These are phyloP conservation scores for Glarea lozoyensis DNA, from an alignment of 495 filamentous ascomycete species.

Conservation along the genomic window DNA sequence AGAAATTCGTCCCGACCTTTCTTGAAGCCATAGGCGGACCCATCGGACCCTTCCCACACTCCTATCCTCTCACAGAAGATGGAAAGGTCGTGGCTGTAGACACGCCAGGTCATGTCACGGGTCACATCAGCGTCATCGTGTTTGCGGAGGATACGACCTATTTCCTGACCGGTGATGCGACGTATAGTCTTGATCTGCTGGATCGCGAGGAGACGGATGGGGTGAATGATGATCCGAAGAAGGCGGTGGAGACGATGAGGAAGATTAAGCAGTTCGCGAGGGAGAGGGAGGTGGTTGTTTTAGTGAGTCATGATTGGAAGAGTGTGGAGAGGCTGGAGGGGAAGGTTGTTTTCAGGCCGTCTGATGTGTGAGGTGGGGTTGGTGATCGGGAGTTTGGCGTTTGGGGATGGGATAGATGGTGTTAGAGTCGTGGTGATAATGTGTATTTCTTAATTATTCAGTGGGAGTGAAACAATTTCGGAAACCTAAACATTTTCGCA, in stretches of 20 bases:
- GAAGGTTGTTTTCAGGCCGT: neutral
- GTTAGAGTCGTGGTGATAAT: no score
- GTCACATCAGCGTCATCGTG: slow-evolving; percentile 23
- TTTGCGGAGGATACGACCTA: slow-evolving; percentile 18
- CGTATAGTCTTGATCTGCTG: slow-evolving; percentile 22
- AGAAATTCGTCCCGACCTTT: slow-evolving; percentile 20
- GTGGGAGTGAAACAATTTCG: no score
- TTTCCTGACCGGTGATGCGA: slow-evolving; percentile 26
- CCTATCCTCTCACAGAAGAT: slow-evolving; percentile 24
- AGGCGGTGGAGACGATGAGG: slow-evolving; percentile 19
- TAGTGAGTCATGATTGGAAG: slow-evolving; percentile 23
- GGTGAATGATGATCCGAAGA: slow-evolving; percentile 22
- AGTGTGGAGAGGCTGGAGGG: neutral
- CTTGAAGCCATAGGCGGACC: slow-evolving; percentile 16
- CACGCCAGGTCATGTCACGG: slow-evolving; percentile 27
- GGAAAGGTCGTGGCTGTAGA: slow-evolving; percentile 23
- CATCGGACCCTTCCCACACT: slow-evolving; percentile 23
- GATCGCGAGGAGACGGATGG: slow-evolving; percentile 26
- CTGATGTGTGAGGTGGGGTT: no score
- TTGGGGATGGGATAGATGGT: no score
- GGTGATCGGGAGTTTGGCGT: no score
- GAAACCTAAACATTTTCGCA: no score
- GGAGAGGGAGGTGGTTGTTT: slow-evolving; percentile 18
- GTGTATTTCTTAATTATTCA: no score
- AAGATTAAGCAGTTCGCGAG: slow-evolving; percentile 25